phyloP scores from a whole-genome alignment of 257 asterid species.

The Craterostigma plantagineum region DNA sequence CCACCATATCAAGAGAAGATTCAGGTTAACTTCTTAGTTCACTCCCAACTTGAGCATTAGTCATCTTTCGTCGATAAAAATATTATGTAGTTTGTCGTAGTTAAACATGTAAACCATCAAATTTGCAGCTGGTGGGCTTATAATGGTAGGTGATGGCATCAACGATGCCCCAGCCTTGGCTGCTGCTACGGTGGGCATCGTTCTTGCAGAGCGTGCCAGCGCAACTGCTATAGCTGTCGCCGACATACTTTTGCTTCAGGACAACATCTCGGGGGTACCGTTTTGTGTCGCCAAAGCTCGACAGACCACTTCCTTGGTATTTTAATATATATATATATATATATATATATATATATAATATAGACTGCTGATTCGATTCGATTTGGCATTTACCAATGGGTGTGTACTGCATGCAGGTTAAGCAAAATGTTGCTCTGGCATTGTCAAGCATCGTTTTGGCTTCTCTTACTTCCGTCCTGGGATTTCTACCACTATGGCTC shows the following conservation, averaged over 20 bases:
- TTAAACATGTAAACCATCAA: not conserved
- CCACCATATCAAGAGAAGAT: slow-evolving; percentile 53
- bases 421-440: slow-evolving; percentile 93
- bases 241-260: slow-evolving; percentile 84
- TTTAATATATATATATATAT: not conserved
- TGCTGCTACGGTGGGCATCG: slow-evolving; percentile 90
- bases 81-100: not conserved
- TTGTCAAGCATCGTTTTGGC: slow-evolving; percentile 79
- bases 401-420: slow-evolving; percentile 35
- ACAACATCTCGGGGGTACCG: slow-evolving; percentile 79
- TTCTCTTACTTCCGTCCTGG: slow-evolving; percentile 83
- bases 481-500: slow-evolving; percentile 84
- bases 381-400: too few species aligned
- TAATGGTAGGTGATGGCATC: slow-evolving; percentile 99
- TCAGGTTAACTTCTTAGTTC: slow-evolving; percentile 27
- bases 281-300: slow-evolving; percentile 77
- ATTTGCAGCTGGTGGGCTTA: slow-evolving; percentile 63
- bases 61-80: too few species aligned
- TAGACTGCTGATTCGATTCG: too few species aligned
- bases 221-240: slow-evolving; percentile 96
- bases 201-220: slow-evolving; percentile 94
- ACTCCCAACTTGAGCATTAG: too few species aligned
- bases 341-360: too few species aligned
- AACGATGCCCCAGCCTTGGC: slow-evolving; percentile 99
- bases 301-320: slow-evolving; percentile 87